Conservation (phyloP, 108 stramenopile species). For the Schizochytrium sp. region DNA sequence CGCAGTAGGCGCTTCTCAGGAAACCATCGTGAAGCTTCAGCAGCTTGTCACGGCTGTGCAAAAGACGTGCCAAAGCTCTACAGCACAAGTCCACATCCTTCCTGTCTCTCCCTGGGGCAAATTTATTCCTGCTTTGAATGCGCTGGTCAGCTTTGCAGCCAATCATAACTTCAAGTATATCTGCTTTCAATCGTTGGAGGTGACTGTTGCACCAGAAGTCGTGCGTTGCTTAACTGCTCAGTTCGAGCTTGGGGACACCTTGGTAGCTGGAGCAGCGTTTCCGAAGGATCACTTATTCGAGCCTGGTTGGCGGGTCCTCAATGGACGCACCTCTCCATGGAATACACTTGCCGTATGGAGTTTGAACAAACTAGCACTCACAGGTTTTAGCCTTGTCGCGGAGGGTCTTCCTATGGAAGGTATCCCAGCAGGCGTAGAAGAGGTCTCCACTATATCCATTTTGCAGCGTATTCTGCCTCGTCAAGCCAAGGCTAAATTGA, state of each 20-base stretch:
- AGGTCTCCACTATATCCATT: slow-evolving; percentile 66
- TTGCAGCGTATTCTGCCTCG: slow-evolving; percentile 63
- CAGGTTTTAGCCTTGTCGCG: slow-evolving; percentile 67
- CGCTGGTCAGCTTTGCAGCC: slow-evolving; percentile 65
- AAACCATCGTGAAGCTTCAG: not conserved
- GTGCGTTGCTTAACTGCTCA: slow-evolving; percentile 61
- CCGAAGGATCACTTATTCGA: slow-evolving; percentile 67
- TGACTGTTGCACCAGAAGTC: slow-evolving; percentile 57
- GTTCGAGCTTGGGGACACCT: slow-evolving; percentile 63
- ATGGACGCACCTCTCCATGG: slow-evolving; percentile 71
- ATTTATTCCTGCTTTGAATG: slow-evolving; percentile 70
- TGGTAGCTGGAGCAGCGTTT: slow-evolving; percentile 70
- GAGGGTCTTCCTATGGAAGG: slow-evolving; percentile 63
- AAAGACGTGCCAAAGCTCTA: not conserved
- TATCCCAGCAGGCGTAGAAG: slow-evolving; percentile 67
- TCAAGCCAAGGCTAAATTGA: slow-evolving; percentile 57
- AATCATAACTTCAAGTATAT: slow-evolving; percentile 49
- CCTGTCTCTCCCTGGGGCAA: slow-evolving; percentile 68
- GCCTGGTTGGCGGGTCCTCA: slow-evolving; percentile 61
- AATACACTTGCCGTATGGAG: slow-evolving; percentile 71
- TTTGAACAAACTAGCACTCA: slow-evolving; percentile 66
- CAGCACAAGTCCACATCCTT: slow-evolving; percentile 60
- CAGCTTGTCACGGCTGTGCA: not conserved
- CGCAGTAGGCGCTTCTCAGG: not conserved
- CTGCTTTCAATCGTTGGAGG: slow-evolving; percentile 67